Percentiles rank a stretch among this genome's conserved stretches.
Evolutionary conservation across 2,329 filamentous ascomycete species (phyloP).

Genomic region (Aotearoamyces nothofagi): DNA sequence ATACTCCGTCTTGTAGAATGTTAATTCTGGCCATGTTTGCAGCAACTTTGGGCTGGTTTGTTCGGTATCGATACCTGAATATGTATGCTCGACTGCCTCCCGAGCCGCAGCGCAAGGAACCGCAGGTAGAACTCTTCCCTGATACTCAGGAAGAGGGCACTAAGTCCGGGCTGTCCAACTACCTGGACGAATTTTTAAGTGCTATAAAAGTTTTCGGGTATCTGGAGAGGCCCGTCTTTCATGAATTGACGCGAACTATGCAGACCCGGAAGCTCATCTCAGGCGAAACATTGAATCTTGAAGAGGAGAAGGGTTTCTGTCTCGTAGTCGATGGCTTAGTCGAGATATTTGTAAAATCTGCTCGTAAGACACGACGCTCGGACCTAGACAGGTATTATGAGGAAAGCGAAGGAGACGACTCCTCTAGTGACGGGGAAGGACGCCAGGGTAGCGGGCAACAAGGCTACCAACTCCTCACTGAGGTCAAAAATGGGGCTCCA

Average conservation of each 20-base stretch:
- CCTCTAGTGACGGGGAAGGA: slow-evolving; percentile 54
- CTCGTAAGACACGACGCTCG: slow-evolving; percentile 32
- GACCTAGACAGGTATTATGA: slow-evolving; percentile 24
- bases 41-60: slow-evolving; percentile 83
- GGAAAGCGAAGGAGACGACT: slow-evolving; percentile 26
- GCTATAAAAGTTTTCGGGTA: slow-evolving; percentile 99
- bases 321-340: slow-evolving; percentile 92
- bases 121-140: slow-evolving; percentile 87
- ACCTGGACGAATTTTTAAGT: slow-evolving; percentile 92
- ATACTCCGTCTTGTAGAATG: slow-evolving; percentile 45
- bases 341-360: slow-evolving; percentile 95
- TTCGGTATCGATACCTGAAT: slow-evolving; percentile 89
- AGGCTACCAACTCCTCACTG: slow-evolving; percentile 86
- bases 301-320: slow-evolving; percentile 97
- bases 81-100: slow-evolving; percentile 92
- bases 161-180: slow-evolving; percentile 88
- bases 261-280: slow-evolving; percentile 93
- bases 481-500: slow-evolving; percentile 92
- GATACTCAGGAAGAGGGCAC: slow-evolving; percentile 80
- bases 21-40: slow-evolving; percentile 63
- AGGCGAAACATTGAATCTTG: slow-evolving; percentile 84
- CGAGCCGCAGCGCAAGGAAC: slow-evolving; percentile 90
- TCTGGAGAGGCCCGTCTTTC: slow-evolving; percentile 88
- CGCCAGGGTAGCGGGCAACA: slow-evolving; percentile 49
- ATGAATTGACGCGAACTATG: slow-evolving; percentile 95